Base-by-base conservation (phyloP, 768 basidiomycete genomes). In the Macrolepiota albuminosa region DNA sequence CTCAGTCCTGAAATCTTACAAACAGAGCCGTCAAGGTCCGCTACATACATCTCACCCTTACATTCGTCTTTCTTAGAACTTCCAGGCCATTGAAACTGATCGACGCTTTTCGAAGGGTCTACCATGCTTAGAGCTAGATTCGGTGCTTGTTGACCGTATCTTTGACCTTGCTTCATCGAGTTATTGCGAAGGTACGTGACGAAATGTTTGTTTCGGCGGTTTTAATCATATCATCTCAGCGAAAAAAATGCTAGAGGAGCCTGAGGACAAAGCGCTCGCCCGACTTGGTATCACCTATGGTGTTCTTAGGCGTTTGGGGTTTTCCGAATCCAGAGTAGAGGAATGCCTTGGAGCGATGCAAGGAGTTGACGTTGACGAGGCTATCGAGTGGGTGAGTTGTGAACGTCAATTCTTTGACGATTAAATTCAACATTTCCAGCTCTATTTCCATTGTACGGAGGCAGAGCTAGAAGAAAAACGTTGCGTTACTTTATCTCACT, bases 261-360 rank as follows among this genome's bases (percentile, higher is more conserved):
- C 83, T 1, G 85, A 86, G 64, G 93, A 96, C 45, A 96, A 91
- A 68, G 74, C 79, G 3, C 71, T 92, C 2, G 71, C 83, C 10
- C 83, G 84, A 58, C 78, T 97, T 26, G 95, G 84, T 16, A 79
- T 92, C 46, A 89, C 89, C 0, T 94, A 90, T 68, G 92, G 93
- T 47, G 82, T 89, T 31, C 76, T 98, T 29, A 78, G 88, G 62
- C 81, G 90, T 51, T 77, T 95, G 26, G 92, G 91, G 4, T 93
- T 93, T 69, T 71, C 80, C 1, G 85, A 91, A 66, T 79, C 78
- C 11, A 76, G 83, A 55, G 87, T 93, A 6, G 78, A 83, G 52
- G 81, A 89, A 65, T 97, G 93, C 69, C 72, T 98, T 48, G 73
- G 76, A 54, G 71, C 79, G 6, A 84, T 93, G 31, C 71, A 76